These are phyloP conservation scores for Cytospora leucostoma DNA, from an alignment of 2,329 filamentous ascomycete genomes.

Conservation along the genomic window DNA sequence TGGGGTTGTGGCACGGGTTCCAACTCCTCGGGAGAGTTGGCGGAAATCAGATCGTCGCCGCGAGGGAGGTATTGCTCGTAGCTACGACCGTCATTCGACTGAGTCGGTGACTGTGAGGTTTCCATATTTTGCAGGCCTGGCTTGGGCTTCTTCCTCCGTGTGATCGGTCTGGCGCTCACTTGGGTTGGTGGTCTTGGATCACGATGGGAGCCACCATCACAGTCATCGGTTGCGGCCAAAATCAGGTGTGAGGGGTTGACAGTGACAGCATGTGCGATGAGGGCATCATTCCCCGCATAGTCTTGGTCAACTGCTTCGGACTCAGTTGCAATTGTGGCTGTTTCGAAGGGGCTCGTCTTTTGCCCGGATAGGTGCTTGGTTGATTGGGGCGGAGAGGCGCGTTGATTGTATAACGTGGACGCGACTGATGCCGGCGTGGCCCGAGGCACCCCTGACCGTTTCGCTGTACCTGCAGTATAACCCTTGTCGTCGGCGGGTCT, in stretches of 20 bases:
- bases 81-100: slow-evolving; percentile 58
- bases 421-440: slow-evolving; percentile 12
- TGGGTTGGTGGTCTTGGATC: not conserved
- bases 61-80: slow-evolving; percentile 48
- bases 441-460: not conserved
- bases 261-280: not conserved
- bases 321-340: not conserved
- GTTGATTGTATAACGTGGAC: slow-evolving; percentile 22
- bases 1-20: slow-evolving; percentile 5
- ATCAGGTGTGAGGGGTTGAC: slow-evolving; percentile 7
- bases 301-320: not conserved
- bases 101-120: slow-evolving; percentile 56
- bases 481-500: slow-evolving; percentile 15
- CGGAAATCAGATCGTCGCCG: slow-evolving; percentile 28
- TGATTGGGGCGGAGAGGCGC: slow-evolving; percentile 12
- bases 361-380: not conserved
- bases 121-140: slow-evolving; percentile 40
- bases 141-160: slow-evolving; percentile 6
- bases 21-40: slow-evolving; percentile 33
- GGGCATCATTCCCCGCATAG: not conserved
- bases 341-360: not conserved
- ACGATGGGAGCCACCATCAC: not conserved
- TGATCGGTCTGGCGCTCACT: not conserved
- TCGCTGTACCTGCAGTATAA: slow-evolving; percentile 8
- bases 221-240: not conserved